Evolutionary conservation across 1,139 yeast species (phyloP), one percentile per base, ranked within the genome.

Genomic region (Kodamaea fungicola): DNA sequence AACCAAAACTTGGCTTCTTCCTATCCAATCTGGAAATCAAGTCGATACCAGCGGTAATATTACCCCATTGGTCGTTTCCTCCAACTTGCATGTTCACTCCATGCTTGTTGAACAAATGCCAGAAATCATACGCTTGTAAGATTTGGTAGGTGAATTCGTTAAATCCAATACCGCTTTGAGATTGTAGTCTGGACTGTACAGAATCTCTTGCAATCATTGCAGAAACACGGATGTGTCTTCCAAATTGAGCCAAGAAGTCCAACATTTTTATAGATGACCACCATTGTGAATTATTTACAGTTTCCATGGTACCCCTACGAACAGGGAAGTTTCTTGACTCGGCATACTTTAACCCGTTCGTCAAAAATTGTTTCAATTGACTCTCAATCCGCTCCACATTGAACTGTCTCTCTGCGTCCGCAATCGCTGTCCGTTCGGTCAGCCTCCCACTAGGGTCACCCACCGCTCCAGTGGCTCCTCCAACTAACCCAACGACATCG

Each of bases 61-160:
- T 92, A 1, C 99, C 99, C 92, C 97, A 92, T 61, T 92, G 99
- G 57, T 92, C 98, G 55, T 85, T 89, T 7, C 99, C 99, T 10
- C 99, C 99, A 21, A 94, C 79, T 62, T 92, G 97, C 26, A 89
- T 61, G 34, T 74, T 69, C 31, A 92, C 94, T 3, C 68, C 63
- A 28, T 77, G 65, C 10, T 74, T 57, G 32, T 72, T 71, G 62
- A 79, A 80, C 46, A 94, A 65, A 54, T 90, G 89, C 76, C 85
- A 89, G 55, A 89, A 94, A 56, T 92, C 99, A 58, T 79, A 92
- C 0, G 97, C 97, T 58, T 92, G 99, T 35, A 92, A 63, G 12
- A 92, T 70, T 56, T 92, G 99, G 59, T 92, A 92, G 1, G 96
- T 76, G 56, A 92, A 92, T 61, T 92, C 99, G 53, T 90, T 88